Percentiles rank a stretch among this genome's conserved stretches.
These are phyloP conservation scores for Aegilops tauschii DNA, from an alignment of 176 grass and related monocot species.

Conservation along the genomic window DNA sequence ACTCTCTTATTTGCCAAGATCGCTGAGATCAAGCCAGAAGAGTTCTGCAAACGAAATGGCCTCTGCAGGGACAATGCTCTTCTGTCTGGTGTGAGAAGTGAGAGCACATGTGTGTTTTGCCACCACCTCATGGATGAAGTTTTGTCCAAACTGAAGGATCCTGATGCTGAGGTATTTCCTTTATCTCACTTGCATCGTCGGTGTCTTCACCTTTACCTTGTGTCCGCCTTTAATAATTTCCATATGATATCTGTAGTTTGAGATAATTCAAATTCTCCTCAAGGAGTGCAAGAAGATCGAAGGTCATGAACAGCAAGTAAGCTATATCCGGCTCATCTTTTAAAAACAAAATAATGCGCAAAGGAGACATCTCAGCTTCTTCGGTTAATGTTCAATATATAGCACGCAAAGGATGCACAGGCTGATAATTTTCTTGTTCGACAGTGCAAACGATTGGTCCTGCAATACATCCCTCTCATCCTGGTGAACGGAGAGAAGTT, in stretches of 20 bases:
- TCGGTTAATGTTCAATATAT: neutral
- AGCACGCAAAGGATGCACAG: neutral
- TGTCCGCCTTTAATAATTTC: neutral
- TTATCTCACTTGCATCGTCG: neutral
- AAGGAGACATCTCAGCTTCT: neutral
- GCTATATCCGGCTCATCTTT: neutral
- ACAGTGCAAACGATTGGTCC: constrained; percentile 91
- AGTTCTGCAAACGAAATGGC: constrained; percentile 73
- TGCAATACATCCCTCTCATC: constrained; percentile 82
- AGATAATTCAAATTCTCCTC: constrained; percentile 74
- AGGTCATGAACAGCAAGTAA: constrained; percentile 74
- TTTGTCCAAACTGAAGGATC: constrained; percentile 72
- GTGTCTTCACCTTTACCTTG: neutral
- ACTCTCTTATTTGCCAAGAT: constrained; percentile 66
- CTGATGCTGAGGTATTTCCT: constrained; percentile 71
- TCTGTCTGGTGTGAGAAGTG: constrained; percentile 30
- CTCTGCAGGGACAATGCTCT: constrained; percentile 43
- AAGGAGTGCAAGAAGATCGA: constrained; percentile 86
- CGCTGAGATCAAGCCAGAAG: constrained; percentile 48
- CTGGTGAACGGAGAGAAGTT: constrained; percentile 89
- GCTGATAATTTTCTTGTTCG: neutral
- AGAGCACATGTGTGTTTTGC: constrained; percentile 65
- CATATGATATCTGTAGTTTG: constrained; percentile 43
- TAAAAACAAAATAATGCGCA: neutral
- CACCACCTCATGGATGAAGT: constrained; percentile 57